A percentile compares a stretch with the other conserved stretches of the same genome.
Evolutionary conservation across 805 yeast species (phyloP).

Genomic region (Torulaspora gathmanii): DNA sequence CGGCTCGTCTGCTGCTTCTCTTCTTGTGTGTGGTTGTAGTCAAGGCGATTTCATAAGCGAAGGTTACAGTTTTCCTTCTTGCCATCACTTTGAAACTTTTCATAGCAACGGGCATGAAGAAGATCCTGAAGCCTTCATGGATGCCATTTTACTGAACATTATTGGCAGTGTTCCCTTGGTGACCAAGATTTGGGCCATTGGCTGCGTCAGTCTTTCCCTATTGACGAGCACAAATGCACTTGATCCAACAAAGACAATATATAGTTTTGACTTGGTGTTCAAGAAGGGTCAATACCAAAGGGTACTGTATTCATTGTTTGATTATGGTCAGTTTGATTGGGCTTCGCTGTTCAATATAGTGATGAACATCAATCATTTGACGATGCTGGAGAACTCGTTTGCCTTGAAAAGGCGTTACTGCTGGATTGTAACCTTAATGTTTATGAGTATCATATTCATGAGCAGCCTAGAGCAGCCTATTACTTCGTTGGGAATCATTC

Average conservation of each 20-base stretch:
- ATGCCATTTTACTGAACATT: slow-evolving; percentile 27
- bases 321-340: slow-evolving; percentile 36
- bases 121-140: slow-evolving; percentile 19
- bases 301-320: slow-evolving; percentile 37
- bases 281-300: slow-evolving; percentile 38
- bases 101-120: not conserved
- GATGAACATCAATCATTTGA: slow-evolving; percentile 22
- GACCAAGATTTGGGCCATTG: slow-evolving; percentile 38
- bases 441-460: slow-evolving; percentile 19
- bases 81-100: not conserved
- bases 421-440: slow-evolving; percentile 25
- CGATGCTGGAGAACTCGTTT: slow-evolving; percentile 29
- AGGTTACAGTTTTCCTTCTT: slow-evolving; percentile 1
- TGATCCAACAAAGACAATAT: slow-evolving; percentile 33
- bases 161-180: slow-evolving; percentile 38
- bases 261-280: slow-evolving; percentile 39
- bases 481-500: slow-evolving; percentile 25
- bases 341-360: slow-evolving; percentile 22
- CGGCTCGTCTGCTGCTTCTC: not conserved
- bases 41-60: not conserved
- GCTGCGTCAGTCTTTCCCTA: slow-evolving; percentile 36
- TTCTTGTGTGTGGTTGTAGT: not conserved
- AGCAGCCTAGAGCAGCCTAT: slow-evolving; percentile 27
- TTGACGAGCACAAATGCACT: slow-evolving; percentile 36
- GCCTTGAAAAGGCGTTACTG: slow-evolving; percentile 22